Base-by-base conservation (phyloP, 2,329 filamentous ascomycete genomes). In the Claviceps sp. region DNA sequence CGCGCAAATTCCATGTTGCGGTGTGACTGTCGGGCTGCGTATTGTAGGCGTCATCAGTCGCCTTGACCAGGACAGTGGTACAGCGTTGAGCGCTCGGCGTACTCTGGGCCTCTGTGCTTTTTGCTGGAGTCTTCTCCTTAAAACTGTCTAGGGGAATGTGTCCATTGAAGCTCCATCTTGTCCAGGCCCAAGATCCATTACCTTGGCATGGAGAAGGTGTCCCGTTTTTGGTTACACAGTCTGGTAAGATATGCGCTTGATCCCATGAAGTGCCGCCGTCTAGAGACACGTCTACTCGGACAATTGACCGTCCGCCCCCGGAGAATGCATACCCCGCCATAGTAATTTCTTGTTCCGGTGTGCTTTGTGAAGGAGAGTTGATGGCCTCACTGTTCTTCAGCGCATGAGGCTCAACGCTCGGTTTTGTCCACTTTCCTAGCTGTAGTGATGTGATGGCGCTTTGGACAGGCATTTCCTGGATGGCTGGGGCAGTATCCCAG, bases 391-490 rank as follows among this genome's bases (percentile, higher is more conserved):
- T 17, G 14, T 52, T 40, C 24, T 44, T 30, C 1, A 48, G 19
- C 8, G 19, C 39, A n/a, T 48, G 3, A 3, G 37, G 4, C 5
- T 47, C 50, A 16, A n/a, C 38, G 39, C 45, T 37, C 5, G 45
- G 16, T 10, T 43, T 48, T 2, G 48, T 58, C 65, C 68, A 69
- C 4, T 69, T 64, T 7, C 71, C 71, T 0, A 75, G 63, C 58
- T 65, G 70, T 7, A 75, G 67, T 1, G 63, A 64, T 0, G 81
- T 84, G 51, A 86, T 82, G 48, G 82, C 82, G 53, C 78, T 82
- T 34, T 82, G 83, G 17, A 87, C 75, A 1, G 82, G 80, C 70
- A 84, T 77, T 59, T 85, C 81, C 57, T 86, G 82, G 34, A 85
- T 85, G 2, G 79, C 73, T 11, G 75, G 76, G 7, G 82, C 81